Percentiles rank a stretch among this genome's conserved stretches.
Conservation (phyloP, 2,329 filamentous ascomycete species). For the Myrmaecium sp. region DNA sequence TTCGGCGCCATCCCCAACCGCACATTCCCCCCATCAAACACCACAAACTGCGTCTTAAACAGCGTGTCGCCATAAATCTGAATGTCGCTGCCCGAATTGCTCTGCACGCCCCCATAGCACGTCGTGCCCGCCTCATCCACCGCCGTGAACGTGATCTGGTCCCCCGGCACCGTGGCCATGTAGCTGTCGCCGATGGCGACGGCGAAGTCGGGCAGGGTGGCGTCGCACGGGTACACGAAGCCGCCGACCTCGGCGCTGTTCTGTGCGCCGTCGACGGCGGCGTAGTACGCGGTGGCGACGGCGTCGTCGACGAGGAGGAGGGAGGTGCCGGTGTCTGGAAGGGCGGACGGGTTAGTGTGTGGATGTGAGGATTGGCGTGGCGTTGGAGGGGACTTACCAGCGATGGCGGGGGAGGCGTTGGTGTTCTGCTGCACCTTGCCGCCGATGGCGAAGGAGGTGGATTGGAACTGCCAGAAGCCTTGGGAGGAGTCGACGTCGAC, state of each 20-base stretch:
- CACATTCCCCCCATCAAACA: constrained; percentile 37
- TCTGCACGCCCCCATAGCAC: constrained; percentile 54
- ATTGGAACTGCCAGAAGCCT: constrained; percentile 55
- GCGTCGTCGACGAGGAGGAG: constrained; percentile 41
- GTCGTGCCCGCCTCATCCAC: constrained; percentile 26
- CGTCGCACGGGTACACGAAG: constrained; percentile 26
- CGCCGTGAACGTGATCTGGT: constrained; percentile 21
- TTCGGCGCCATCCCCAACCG: constrained; percentile 36
- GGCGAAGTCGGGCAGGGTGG: constrained; percentile 25
- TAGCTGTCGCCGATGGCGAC: constrained; percentile 40
- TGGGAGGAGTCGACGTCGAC: constrained; percentile 41
- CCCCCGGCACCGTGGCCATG: constrained; percentile 39
- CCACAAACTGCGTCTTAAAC: constrained; percentile 42
- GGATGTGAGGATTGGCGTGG: background rate
- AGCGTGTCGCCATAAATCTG: constrained; percentile 49
- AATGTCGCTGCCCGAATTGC: constrained; percentile 32
- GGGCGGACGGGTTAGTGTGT: background rate
- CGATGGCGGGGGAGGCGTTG: constrained; percentile 25
- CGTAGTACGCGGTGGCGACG: constrained; percentile 32
- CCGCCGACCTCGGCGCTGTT: constrained; percentile 22
- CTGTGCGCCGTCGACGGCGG: constrained; percentile 21
- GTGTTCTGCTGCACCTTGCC: constrained; percentile 38
- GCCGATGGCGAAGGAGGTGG: constrained; percentile 39
- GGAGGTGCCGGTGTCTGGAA: constrained; percentile 39
- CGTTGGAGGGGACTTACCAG: constrained; percentile 7